A percentile compares a stretch with the other conserved stretches of the same genome.
Evolutionary conservation across 2,329 filamentous ascomycete genomes (phyloP).

Genomic region (Fragosphaeria purpurea): DNA sequence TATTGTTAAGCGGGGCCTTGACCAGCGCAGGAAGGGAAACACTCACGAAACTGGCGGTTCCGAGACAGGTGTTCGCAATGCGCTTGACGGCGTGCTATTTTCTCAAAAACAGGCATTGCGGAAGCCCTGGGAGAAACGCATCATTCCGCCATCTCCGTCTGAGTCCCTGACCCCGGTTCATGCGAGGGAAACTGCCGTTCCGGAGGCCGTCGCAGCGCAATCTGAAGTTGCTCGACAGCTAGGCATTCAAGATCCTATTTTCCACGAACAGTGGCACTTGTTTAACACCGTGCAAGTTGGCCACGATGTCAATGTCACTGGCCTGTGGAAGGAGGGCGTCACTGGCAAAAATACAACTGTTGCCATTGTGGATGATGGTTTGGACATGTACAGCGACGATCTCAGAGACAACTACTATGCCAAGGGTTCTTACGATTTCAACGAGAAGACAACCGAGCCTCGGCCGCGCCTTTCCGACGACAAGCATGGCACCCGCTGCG

Average conservation of each 20-base stretch:
- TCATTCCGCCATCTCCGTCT: constrained; percentile 24
- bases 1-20: constrained; percentile 44
- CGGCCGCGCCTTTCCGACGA: constrained; percentile 78
- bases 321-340: constrained; percentile 80
- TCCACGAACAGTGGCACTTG: constrained; percentile 90
- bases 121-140: constrained; percentile 43
- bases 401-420: constrained; percentile 90
- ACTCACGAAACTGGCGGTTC: constrained; percentile 40
- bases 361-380: constrained; percentile 88
- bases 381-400: constrained; percentile 93
- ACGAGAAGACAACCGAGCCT: constrained; percentile 70
- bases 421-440: constrained; percentile 90
- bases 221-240: constrained; percentile 56
- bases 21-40: constrained; percentile 42
- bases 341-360: constrained; percentile 84
- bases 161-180: background rate
- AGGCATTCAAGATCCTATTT: constrained; percentile 82
- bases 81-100: constrained; percentile 65
- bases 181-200: constrained; percentile 10
- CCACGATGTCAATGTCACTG: constrained; percentile 94
- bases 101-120: constrained; percentile 61
- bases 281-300: constrained; percentile 72
- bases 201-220: constrained; percentile 37
- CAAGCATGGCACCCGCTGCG: constrained; percentile 84
- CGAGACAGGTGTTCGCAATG: constrained; percentile 27